phyloP scores from a whole-genome alignment of 805 yeast species.

The Zygotorulaspora florentina region DNA sequence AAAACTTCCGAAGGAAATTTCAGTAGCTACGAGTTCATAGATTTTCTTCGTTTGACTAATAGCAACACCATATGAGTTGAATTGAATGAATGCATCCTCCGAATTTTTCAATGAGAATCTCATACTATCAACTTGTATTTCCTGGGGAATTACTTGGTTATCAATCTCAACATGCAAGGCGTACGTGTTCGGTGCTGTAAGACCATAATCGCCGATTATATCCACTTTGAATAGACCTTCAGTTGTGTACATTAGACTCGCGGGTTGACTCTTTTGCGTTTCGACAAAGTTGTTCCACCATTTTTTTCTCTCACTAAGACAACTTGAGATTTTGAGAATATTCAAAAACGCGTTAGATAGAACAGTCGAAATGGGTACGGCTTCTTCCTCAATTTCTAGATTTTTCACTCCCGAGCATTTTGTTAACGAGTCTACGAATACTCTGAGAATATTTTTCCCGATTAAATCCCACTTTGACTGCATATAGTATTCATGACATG shows the following conservation, averaged over 20 bases:
- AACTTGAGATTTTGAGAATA: constrained; percentile 22
- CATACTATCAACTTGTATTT: constrained; percentile 18
- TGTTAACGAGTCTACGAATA: constrained; percentile 64
- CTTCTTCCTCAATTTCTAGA: constrained; percentile 26
- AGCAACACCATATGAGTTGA: constrained; percentile 8
- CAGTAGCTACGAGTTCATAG: constrained; percentile 15
- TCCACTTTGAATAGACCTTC: constrained; percentile 23
- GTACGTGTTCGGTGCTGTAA: constrained; percentile 20
- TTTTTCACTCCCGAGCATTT: constrained; percentile 20
- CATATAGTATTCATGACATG: constrained; percentile 65
- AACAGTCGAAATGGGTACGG: constrained; percentile 24
- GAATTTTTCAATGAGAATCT: constrained; percentile 19
- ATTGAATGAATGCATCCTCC: constrained; percentile 15
- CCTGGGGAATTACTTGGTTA: constrained; percentile 18
- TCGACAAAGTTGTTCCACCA: constrained; percentile 31
- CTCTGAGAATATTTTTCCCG: constrained; percentile 59
- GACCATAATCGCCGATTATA: constrained; percentile 4
- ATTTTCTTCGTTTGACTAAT: constrained; percentile 10
- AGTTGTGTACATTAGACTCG: constrained; percentile 23
- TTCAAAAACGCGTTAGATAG: constrained; percentile 32
- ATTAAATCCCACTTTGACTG: constrained; percentile 71
- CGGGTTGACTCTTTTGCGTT: constrained; percentile 12
- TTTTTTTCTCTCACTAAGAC: constrained; percentile 13
- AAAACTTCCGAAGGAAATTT: constrained; percentile 9
- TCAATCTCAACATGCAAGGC: constrained; percentile 17